Conservation (phyloP, 2,329 filamentous ascomycete genomes). For the Ophiostoma perfectum region DNA sequence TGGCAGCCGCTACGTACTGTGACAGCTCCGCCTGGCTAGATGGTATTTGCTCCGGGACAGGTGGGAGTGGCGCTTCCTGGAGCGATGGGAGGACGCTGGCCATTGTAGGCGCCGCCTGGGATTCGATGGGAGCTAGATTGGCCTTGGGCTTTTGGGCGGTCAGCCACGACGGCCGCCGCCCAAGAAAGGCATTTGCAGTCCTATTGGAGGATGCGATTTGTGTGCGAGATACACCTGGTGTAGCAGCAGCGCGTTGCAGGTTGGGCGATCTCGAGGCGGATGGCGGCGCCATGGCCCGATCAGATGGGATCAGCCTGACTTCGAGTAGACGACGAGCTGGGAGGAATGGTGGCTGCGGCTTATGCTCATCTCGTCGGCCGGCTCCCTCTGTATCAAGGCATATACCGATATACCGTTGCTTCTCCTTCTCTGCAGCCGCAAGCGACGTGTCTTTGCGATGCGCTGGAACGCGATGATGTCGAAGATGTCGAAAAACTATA, state of each 20-base stretch:
- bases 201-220: conserved; percentile 31
- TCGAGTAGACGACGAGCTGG: too few relatives aligned
- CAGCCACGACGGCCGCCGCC: conserved; percentile 32
- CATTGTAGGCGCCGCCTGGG: not conserved
- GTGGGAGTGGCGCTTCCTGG: not conserved
- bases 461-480: too few relatives aligned
- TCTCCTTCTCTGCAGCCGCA: not conserved
- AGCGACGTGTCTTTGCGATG: not conserved
- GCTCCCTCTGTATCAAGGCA: not conserved
- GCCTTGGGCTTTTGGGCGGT: conserved; percentile 14
- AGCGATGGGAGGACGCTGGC: not conserved
- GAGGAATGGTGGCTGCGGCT: not conserved
- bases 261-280: not conserved
- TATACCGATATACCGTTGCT: not conserved
- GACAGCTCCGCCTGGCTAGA: not conserved
- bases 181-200: conserved; percentile 33
- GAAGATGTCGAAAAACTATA: too few relatives aligned
- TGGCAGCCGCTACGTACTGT: not conserved
- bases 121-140: not conserved
- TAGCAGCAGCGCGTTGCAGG: not conserved
- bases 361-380: not conserved
- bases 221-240: not conserved
- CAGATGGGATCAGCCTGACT: not conserved
- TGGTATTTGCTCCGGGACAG: not conserved
- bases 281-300: not conserved